These are phyloP conservation scores for Carex littledalei DNA, from an alignment of 176 grass and related monocot species.

Conservation along the genomic window DNA sequence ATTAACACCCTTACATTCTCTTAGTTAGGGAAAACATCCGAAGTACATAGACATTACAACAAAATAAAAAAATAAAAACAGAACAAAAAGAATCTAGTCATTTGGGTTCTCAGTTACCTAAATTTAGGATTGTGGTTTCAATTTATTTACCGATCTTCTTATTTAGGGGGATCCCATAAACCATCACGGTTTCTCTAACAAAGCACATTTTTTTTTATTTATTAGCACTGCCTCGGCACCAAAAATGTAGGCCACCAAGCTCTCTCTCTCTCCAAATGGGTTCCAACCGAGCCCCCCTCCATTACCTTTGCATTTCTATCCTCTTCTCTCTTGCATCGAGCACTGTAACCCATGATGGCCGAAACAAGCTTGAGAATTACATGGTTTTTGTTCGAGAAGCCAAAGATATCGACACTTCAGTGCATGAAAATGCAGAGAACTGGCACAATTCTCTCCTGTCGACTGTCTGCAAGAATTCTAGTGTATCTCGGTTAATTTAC, in stretches of 20 bases:
- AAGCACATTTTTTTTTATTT: background rate
- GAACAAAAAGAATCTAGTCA: background rate
- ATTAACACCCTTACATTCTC: background rate
- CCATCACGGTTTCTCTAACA: slow-evolving; percentile 7
- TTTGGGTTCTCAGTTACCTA: background rate
- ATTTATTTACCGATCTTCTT: background rate
- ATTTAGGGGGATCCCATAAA: background rate
- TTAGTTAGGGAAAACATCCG: background rate
- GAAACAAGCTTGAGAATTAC: slow-evolving; percentile 8
- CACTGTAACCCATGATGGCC: background rate
- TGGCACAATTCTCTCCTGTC: slow-evolving; percentile 57
- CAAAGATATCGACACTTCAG: background rate
- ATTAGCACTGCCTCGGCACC: background rate
- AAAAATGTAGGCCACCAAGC: background rate
- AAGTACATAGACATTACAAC: background rate
- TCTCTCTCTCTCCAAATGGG: background rate
- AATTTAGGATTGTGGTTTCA: background rate
- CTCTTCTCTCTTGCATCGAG: background rate
- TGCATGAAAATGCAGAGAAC: slow-evolving; percentile 8
- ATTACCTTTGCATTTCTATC: background rate
- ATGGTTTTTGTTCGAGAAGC: slow-evolving; percentile 3
- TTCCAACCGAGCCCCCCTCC: background rate
- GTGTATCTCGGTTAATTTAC: slow-evolving; percentile 51
- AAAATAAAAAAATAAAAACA: background rate
- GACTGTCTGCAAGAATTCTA: slow-evolving; percentile 37